Conservation (phyloP, 2,329 filamentous ascomycete genomes). For the Trichoderma simmonsii region DNA sequence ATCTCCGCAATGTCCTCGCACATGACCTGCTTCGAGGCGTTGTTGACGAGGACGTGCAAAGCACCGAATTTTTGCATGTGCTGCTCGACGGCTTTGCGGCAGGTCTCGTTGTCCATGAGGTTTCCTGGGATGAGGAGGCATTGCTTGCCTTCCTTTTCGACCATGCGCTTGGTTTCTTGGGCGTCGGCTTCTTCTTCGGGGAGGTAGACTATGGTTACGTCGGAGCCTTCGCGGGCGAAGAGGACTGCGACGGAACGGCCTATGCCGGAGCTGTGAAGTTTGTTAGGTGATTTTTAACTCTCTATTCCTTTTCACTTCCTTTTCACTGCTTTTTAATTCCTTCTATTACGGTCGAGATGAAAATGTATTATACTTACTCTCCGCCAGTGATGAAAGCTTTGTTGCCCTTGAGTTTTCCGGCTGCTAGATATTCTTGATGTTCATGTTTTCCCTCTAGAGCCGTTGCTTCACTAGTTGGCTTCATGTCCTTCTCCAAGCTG, state of each 20-base stretch:
- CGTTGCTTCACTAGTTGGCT: slow-evolving; percentile 40
- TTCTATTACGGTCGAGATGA: no score
- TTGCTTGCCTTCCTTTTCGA: slow-evolving; percentile 64
- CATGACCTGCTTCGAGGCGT: slow-evolving; percentile 49
- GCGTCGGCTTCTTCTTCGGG: slow-evolving; percentile 75
- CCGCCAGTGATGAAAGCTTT: slow-evolving; percentile 79
- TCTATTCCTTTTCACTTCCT: no score
- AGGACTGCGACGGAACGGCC: slow-evolving; percentile 72
- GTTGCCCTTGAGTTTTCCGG: slow-evolving; percentile 71
- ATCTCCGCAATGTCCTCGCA: slow-evolving; percentile 24
- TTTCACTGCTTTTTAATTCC: no score
- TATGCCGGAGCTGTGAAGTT: slow-evolving; percentile 51
- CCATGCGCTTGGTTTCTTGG: slow-evolving; percentile 66
- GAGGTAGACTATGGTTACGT: slow-evolving; percentile 69
- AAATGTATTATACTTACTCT: slow-evolving; percentile 45
- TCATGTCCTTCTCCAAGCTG: slow-evolving; percentile 37
- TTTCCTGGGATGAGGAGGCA: slow-evolving; percentile 64
- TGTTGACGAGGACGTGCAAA: slow-evolving; percentile 74
- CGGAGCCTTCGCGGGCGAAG: slow-evolving; percentile 77
- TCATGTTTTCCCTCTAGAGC: slow-evolving; percentile 38
- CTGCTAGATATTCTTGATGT: slow-evolving; percentile 61
- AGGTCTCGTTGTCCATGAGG: slow-evolving; percentile 63
- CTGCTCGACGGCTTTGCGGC: slow-evolving; percentile 65
- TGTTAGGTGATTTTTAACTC: no score
- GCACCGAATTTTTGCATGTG: slow-evolving; percentile 63